A percentile compares a stretch with the other conserved stretches of the same genome.
These are phyloP conservation scores for Blastomyces silverae DNA, from an alignment of 2,329 filamentous ascomycete genomes.

Conservation along the genomic window DNA sequence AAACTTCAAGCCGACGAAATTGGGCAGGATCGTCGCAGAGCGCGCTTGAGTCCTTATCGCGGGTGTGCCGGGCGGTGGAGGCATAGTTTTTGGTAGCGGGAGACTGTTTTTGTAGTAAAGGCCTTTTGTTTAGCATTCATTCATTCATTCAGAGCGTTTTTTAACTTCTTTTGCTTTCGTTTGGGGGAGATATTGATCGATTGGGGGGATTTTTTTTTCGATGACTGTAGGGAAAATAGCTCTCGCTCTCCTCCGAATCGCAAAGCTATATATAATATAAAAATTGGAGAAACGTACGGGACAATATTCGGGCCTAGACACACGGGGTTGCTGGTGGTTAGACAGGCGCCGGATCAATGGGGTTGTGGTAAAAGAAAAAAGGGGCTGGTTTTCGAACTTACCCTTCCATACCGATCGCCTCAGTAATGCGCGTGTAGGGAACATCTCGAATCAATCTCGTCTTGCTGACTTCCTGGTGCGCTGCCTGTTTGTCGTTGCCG, in stretches of 20 bases:
- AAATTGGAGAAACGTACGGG: conserved; percentile 49
- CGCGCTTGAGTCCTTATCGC: conserved; percentile 83
- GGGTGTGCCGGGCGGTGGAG: conserved; percentile 55
- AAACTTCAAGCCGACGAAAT: conserved; percentile 84
- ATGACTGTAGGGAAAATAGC: neutral
- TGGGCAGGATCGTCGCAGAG: conserved; percentile 81
- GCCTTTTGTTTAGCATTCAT: neutral
- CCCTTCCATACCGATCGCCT: conserved; percentile 87
- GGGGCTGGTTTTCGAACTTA: conserved; percentile 33
- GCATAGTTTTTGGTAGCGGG: conserved; percentile 37
- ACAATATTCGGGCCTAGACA: conserved; percentile 60
- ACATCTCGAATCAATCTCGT: conserved; percentile 47
- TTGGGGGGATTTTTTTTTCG: neutral
- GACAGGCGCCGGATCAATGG: conserved; percentile 19
- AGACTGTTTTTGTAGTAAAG: conserved; percentile 27
- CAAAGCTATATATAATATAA: neutral
- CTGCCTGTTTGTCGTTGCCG: neutral
- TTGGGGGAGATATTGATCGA: conserved; percentile 1
- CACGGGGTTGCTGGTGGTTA: conserved; percentile 10
- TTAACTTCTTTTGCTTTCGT: no score
- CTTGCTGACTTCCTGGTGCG: neutral
- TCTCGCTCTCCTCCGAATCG: neutral
- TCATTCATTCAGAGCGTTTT: no score
- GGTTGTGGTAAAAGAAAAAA: neutral
- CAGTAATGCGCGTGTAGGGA: conserved; percentile 59